Conservation (phyloP, 2,329 filamentous ascomycete species). For the Cytospora piceicola region DNA sequence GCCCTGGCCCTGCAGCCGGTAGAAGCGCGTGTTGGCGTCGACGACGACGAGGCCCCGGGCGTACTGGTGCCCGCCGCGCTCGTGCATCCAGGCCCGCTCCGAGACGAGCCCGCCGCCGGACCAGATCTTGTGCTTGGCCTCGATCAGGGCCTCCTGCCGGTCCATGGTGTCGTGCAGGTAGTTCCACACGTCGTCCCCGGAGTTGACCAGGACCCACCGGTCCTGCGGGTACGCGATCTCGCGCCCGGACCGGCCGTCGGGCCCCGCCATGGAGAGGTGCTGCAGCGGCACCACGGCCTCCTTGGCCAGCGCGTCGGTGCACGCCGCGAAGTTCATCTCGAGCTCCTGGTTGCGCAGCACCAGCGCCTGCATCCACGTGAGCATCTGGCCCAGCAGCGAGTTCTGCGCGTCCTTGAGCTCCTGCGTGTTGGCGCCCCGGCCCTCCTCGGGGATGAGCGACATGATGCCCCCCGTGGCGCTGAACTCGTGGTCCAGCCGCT, state of each 20-base stretch:
- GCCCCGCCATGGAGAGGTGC: constrained; percentile 56
- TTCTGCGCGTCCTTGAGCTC: constrained; percentile 51
- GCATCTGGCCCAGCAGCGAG: constrained; percentile 61
- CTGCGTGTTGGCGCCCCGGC: constrained; percentile 38
- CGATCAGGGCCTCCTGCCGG: constrained; percentile 47
- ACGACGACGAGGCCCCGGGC: constrained; percentile 53
- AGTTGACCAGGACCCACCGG: constrained; percentile 58
- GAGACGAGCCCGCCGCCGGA: constrained; percentile 45
- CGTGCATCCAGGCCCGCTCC: constrained; percentile 41
- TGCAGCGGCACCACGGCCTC: constrained; percentile 56
- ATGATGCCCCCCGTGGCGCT: constrained; percentile 59
- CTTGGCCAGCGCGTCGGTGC: constrained; percentile 53
- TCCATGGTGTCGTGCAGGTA: constrained; percentile 54
- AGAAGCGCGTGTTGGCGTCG: constrained; percentile 56
- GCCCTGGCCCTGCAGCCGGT: constrained; percentile 52
- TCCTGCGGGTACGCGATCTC: constrained; percentile 60
- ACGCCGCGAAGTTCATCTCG: constrained; percentile 56
- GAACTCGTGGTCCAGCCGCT: constrained; percentile 64
- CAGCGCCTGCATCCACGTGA: constrained; percentile 58
- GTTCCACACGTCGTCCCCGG: constrained; percentile 54
- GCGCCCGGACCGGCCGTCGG: constrained; percentile 55
- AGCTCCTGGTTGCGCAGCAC: constrained; percentile 60
- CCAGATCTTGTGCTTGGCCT: constrained; percentile 41
- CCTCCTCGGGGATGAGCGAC: constrained; percentile 53
- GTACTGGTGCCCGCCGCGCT: constrained; percentile 38